Base-by-base conservation (phyloP, 805 yeast genomes). In the Myxozyma mucilagina region DNA sequence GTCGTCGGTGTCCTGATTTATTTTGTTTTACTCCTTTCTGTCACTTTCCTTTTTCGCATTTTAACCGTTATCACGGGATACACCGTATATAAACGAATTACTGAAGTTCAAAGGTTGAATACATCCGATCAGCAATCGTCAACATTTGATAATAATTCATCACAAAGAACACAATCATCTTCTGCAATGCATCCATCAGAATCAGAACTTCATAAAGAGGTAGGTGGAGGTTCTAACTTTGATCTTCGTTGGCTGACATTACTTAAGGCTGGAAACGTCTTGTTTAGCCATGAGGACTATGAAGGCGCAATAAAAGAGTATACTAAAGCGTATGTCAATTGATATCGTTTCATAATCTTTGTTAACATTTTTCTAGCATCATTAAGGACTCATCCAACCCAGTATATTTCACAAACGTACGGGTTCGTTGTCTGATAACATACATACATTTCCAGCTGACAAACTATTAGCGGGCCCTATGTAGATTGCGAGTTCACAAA, bases 321-420 rank as follows among this genome's bases (percentile, higher is more conserved):
- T 53, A 66, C 71, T 8, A 65, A 64, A 35, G 71, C 71, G 71
- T 69, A 69, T n/a, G 71, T 53, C n/a, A n/a, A n/a, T n/a, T 9
- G 5, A 18, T 18, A 31, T 32, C n/a, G 39, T 39, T 11, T 29
- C 20, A 16, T 9, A 13, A n/a, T n/a, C 49, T 11, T 20, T 11
- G 11, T 34, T 39, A 31, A 42, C 47, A 36, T 31, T 29, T 47
- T 32, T 32, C 20, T 24, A 61, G 73, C 20, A 63, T 71, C 39
- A 60, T 69, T 36, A 59, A 60, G 45, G 69, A 70, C 48, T 64
- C 68, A n/a, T 16, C 57, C 8, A 66, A 67, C 43, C 65, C 70
- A 9, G 69, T 56, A 13, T 69, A 67, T 49, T 70, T 69, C 45
- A 68, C 70, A 42, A 70, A 70, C 51, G 70, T 69, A 48, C 31